Evolutionary conservation across 768 basidiomycete genomes (phyloP).

Genomic region (Hericium coralloides): DNA sequence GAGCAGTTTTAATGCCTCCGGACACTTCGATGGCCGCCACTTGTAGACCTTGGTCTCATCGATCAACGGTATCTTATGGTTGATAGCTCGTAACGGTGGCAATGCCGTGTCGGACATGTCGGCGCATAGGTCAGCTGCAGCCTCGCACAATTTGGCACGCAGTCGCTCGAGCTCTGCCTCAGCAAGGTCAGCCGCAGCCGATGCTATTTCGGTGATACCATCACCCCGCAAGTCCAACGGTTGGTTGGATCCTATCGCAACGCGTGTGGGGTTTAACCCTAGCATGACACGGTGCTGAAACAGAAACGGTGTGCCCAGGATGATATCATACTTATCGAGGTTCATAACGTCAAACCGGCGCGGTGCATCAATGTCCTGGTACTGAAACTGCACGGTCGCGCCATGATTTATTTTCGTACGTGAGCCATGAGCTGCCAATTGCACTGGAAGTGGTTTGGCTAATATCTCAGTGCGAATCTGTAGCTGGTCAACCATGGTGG

Average conservation of each 20-base stretch:
- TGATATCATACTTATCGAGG: neutral
- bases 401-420: neutral
- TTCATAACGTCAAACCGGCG: neutral
- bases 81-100: conserved; percentile 24
- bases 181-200: neutral
- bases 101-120: conserved; percentile 14
- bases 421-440: neutral
- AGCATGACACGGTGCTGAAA: neutral
- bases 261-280: neutral
- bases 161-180: neutral
- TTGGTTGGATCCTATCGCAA: neutral
- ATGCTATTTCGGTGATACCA: neutral
- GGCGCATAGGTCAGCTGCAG: conserved; percentile 11
- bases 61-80: conserved; percentile 27
- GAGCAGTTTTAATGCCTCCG: conserved; percentile 18
- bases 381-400: neutral
- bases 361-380: conserved; percentile 16
- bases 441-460: neutral
- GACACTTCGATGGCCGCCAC: conserved; percentile 29
- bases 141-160: conserved; percentile 10
- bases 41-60: conserved; percentile 23
- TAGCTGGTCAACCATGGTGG: neutral
- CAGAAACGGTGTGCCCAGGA: neutral
- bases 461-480: neutral
- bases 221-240: neutral